Conservation (phyloP, 2,329 filamentous ascomycete genomes). For the Hymenoscyphus repandus region DNA sequence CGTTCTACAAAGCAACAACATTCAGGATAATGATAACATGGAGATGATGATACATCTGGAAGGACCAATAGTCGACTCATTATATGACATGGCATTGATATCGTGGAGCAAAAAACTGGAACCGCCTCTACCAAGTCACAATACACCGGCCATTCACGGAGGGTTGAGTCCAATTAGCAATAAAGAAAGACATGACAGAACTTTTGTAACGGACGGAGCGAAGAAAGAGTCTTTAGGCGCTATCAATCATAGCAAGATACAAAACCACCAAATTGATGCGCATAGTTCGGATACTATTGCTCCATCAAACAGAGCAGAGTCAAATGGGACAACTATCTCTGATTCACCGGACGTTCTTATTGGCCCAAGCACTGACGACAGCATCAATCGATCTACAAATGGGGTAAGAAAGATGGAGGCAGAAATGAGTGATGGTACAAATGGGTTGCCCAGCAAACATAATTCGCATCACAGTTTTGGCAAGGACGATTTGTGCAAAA, state of each 20-base stretch:
- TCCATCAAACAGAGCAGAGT: no score
- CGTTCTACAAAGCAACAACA: constrained; percentile 72
- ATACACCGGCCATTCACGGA: constrained; percentile 44
- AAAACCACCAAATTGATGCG: constrained; percentile 14
- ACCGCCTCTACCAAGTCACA: constrained; percentile 52
- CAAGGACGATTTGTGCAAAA: constrained; percentile 10
- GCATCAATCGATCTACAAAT: constrained; percentile 9
- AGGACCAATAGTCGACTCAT: constrained; percentile 68
- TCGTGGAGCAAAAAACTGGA: constrained; percentile 63
- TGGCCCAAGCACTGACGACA: constrained; percentile 18
- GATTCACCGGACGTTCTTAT: constrained; percentile 5
- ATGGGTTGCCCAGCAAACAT: neutral
- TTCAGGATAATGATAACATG: constrained; percentile 71
- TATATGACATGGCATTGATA: constrained; percentile 70
- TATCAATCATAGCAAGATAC: constrained; percentile 13
- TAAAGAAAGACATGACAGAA: constrained; percentile 17
- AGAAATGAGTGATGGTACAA: constrained; percentile 7
- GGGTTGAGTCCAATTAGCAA: constrained; percentile 16
- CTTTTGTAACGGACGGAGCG: constrained; percentile 29
- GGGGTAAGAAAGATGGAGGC: neutral
- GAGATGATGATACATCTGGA: constrained; percentile 78
- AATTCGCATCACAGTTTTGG: constrained; percentile 12
- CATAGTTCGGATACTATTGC: constrained; percentile 1
- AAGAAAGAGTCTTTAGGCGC: constrained; percentile 27
- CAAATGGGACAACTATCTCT: no score